phyloP scores from a whole-genome alignment of 306 rosid species.

The Spatholobus suberectus region DNA sequence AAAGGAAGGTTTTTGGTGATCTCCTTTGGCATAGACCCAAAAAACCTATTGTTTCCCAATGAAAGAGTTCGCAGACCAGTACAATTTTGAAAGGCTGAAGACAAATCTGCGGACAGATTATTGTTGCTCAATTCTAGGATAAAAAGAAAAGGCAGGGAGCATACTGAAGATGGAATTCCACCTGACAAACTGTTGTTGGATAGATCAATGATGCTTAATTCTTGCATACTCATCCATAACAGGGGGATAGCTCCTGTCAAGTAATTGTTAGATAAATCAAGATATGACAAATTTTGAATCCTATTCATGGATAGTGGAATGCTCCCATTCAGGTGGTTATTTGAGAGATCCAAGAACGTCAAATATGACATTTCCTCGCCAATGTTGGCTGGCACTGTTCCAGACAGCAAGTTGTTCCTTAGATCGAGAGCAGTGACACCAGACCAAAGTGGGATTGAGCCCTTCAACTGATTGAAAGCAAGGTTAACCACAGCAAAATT shows the following conservation, averaged over 20 bases:
- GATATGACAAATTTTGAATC: not conserved
- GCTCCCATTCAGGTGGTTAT: not conserved
- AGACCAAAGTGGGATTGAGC: slow-evolving; percentile 1
- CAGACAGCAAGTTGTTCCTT: not conserved
- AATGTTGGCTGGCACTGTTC: not conserved
- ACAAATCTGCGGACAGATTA: not conserved
- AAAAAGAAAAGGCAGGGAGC: slow-evolving; percentile 4
- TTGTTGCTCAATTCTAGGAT: slow-evolving; percentile 12
- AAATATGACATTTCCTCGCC: not conserved
- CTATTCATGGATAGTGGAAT: not conserved
- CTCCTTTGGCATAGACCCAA: slow-evolving; percentile 1
- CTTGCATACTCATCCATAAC: not conserved
- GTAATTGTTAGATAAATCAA: not conserved
- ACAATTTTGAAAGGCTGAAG: slow-evolving; percentile 2
- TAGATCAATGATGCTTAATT: not conserved
- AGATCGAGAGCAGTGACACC: not conserved
- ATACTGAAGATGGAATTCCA: slow-evolving; percentile 5
- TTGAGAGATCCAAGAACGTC: not conserved
- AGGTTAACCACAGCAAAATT: not conserved
- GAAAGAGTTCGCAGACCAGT: not conserved
- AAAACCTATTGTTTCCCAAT: not conserved
- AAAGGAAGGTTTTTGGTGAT: slow-evolving; percentile 2
- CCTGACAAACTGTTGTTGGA: slow-evolving; percentile 2
- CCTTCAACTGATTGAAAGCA: not conserved
- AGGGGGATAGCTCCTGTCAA: slow-evolving; percentile 21